phyloP scores from a whole-genome alignment of 768 basidiomycete species.

The Paxillus ammoniavirescens region DNA sequence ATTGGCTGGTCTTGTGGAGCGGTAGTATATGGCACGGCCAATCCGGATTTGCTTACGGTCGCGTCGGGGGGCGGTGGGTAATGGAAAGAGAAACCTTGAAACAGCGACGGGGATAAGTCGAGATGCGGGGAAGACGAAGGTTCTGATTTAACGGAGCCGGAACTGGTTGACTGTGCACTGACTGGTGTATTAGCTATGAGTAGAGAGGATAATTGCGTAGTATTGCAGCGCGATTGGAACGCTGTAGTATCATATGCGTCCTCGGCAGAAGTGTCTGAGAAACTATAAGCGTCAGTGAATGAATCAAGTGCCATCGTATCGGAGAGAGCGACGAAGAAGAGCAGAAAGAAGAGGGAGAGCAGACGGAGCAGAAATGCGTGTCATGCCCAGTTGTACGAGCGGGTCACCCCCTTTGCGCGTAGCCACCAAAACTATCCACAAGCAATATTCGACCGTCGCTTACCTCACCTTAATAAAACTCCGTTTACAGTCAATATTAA shows the following conservation, averaged over 20 bases:
- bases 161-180: slow-evolving; percentile 5
- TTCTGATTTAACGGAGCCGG: slow-evolving; percentile 29
- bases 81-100: slow-evolving; percentile 20
- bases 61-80: slow-evolving; percentile 11
- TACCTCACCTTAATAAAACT: slow-evolving; percentile 17
- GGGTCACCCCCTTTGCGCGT: slow-evolving; percentile 5
- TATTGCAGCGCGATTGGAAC: neutral
- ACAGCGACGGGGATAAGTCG: slow-evolving; percentile 22
- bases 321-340: neutral
- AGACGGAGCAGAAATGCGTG: neutral
- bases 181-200: neutral
- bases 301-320: slow-evolving; percentile 21
- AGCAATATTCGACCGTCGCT: slow-evolving; percentile 3
- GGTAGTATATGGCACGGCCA: neutral
- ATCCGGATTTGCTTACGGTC: neutral
- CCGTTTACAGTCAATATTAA: neutral
- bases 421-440: too few species aligned
- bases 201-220: slow-evolving; percentile 1
- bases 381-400: neutral
- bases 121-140: slow-evolving; percentile 20
- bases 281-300: slow-evolving; percentile 16
- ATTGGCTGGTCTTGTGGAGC: slow-evolving; percentile 1
- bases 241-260: neutral
- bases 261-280: slow-evolving; percentile 9
- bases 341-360: neutral